Conservation (phyloP, 1,284 basidiomycete genomes). For the Agroathelia rolfsii region DNA sequence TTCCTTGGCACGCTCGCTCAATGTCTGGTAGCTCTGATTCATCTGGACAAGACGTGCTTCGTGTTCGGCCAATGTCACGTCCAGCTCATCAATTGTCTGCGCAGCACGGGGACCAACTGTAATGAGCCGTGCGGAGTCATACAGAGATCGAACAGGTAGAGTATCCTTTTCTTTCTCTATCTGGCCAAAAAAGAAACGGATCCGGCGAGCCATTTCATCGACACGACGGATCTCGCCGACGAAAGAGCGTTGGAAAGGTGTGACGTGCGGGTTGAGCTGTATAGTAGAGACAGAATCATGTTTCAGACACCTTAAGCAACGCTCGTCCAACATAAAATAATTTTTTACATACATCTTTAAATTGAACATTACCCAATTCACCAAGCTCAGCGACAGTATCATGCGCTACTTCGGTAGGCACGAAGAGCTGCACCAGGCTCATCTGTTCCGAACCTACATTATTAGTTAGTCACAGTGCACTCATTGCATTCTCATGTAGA, state of each 20-base stretch:
- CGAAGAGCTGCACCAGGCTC: slow-evolving; percentile 97
- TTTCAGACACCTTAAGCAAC: no score
- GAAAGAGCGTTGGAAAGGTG: slow-evolving; percentile 97
- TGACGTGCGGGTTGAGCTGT: slow-evolving; percentile 89
- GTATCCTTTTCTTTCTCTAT: slow-evolving; percentile 80
- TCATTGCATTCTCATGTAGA: slow-evolving; percentile 5
- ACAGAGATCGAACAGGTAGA: slow-evolving; percentile 73
- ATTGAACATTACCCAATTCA: slow-evolving; percentile 92
- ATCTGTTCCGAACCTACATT: slow-evolving; percentile 83
- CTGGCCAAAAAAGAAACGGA: slow-evolving; percentile 84
- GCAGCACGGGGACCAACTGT: slow-evolving; percentile 86
- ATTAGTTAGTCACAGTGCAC: slow-evolving; percentile 5
- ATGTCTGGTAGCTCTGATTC: slow-evolving; percentile 88
- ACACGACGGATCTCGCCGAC: slow-evolving; percentile 91
- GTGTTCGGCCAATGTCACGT: slow-evolving; percentile 80
- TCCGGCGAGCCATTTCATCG: slow-evolving; percentile 92
- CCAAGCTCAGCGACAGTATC: slow-evolving; percentile 93
- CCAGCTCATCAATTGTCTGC: slow-evolving; percentile 90
- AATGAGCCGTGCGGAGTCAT: slow-evolving; percentile 74
- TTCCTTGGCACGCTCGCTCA: slow-evolving; percentile 83
- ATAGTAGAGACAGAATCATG: slow-evolving; percentile 8
- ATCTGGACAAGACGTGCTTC: slow-evolving; percentile 84
- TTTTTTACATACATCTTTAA: slow-evolving; percentile 76
- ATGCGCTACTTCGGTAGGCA: slow-evolving; percentile 96
- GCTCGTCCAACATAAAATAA: background rate